Conservation (phyloP, 2,329 filamentous ascomycete species). For the Fusarium transvaalense region DNA sequence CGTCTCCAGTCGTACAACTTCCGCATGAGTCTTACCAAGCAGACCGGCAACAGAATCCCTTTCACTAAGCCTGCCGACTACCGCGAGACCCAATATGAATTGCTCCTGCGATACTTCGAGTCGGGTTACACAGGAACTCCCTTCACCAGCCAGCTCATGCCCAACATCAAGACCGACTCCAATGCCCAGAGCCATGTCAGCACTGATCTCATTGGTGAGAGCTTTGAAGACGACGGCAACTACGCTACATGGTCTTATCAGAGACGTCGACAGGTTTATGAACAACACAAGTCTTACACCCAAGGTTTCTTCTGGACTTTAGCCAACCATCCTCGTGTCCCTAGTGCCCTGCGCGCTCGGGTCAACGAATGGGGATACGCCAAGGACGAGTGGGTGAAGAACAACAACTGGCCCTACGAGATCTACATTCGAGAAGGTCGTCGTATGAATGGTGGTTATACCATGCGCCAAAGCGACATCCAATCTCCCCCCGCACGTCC, state of each 20-base stretch:
- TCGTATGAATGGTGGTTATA: slow-evolving; percentile 33
- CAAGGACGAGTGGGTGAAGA: slow-evolving; percentile 33
- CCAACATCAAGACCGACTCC: slow-evolving; percentile 37
- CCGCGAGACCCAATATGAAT: slow-evolving; percentile 31
- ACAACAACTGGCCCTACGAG: slow-evolving; percentile 37
- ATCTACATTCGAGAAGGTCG: slow-evolving; percentile 38
- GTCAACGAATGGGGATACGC: slow-evolving; percentile 32
- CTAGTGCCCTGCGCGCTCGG: slow-evolving; percentile 1
- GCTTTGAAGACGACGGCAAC: slow-evolving; percentile 27
- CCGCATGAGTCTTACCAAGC: slow-evolving; percentile 29
- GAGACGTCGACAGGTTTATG: slow-evolving; percentile 10
- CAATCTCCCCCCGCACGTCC: slow-evolving; percentile 19
- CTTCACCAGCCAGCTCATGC: slow-evolving; percentile 39
- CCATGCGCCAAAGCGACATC: slow-evolving; percentile 35
- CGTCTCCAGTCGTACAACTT: slow-evolving; percentile 43
- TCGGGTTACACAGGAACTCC: slow-evolving; percentile 31
- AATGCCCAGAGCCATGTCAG: slow-evolving; percentile 37
- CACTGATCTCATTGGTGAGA: slow-evolving; percentile 37
- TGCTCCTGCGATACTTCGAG: slow-evolving; percentile 38
- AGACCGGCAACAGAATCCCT: slow-evolving; percentile 13
- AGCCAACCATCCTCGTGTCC: slow-evolving; percentile 33
- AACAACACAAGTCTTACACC: slow-evolving; percentile 28
- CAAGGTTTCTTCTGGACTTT: slow-evolving; percentile 38
- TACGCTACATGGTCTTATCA: slow-evolving; percentile 35
- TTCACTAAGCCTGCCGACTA: slow-evolving; percentile 39